Evolutionary conservation across 305 asterid species (phyloP).

Genomic region (Plantago lanceolata): DNA sequence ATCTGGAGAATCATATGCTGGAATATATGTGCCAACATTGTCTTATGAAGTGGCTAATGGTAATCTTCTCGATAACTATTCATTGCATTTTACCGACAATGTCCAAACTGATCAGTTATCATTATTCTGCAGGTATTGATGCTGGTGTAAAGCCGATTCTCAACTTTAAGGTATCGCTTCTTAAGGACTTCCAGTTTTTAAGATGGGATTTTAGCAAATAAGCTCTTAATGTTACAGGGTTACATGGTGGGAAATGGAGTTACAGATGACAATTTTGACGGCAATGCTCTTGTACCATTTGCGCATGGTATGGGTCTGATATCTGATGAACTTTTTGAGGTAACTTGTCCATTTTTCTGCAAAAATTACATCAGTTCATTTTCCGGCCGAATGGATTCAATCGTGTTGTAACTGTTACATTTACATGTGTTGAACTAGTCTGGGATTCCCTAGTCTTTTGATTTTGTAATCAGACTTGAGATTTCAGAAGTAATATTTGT

Average conservation of each 20-base stretch:
- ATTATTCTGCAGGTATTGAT: slow-evolving; percentile 53
- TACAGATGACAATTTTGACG: slow-evolving; percentile 62
- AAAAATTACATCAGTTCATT: background rate
- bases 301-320: slow-evolving; percentile 96
- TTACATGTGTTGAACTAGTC: no score
- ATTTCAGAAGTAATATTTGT: no score
- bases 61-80: slow-evolving; percentile 28
- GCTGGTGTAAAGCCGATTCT: slow-evolving; percentile 59
- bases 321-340: slow-evolving; percentile 71
- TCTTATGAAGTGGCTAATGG: slow-evolving; percentile 77
- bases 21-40: slow-evolving; percentile 88
- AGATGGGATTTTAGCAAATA: slow-evolving; percentile 12
- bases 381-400: background rate
- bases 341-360: slow-evolving; percentile 18
- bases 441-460: no score
- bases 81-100: slow-evolving; percentile 16
- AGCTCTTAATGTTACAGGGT: slow-evolving; percentile 57
- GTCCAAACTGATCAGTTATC: slow-evolving; percentile 19
- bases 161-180: slow-evolving; percentile 67
- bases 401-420: background rate
- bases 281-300: slow-evolving; percentile 87
- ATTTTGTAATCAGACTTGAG: no score
- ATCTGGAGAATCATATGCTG: slow-evolving; percentile 92
- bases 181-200: slow-evolving; percentile 14
- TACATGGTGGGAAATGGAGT: slow-evolving; percentile 98